Evolutionary conservation across 164 flowering plant genomes (phyloP).

Genomic region (Chimonanthus salicifolius): DNA sequence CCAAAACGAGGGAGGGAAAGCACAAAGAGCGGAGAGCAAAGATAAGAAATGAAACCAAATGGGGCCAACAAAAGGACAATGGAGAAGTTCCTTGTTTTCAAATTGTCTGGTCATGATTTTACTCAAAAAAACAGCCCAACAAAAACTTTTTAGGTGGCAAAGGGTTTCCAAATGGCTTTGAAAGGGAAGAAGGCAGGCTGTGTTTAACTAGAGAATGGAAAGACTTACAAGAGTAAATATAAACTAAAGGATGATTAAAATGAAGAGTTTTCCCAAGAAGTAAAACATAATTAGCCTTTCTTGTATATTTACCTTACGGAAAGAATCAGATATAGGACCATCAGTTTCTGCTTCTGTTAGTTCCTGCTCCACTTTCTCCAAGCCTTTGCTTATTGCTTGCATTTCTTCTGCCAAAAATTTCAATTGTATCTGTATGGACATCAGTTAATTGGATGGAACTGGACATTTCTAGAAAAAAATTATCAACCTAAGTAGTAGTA

Average conservation of each 20-base stretch:
- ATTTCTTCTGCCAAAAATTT: slow-evolving; percentile 95
- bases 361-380: slow-evolving; percentile 94
- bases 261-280: background rate
- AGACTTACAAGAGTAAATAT: too few relatives aligned
- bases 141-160: too few relatives aligned
- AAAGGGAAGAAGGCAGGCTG: too few relatives aligned
- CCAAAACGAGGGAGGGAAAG: too few relatives aligned
- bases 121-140: too few relatives aligned
- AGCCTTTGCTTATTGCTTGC: slow-evolving; percentile 95
- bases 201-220: too few relatives aligned
- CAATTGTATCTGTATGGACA: slow-evolving; percentile 68
- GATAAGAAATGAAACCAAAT: too few relatives aligned
- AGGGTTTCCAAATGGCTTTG: too few relatives aligned
- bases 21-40: too few relatives aligned
- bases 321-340: slow-evolving; percentile 71
- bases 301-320: slow-evolving; percentile 50
- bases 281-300: background rate
- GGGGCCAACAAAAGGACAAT: too few relatives aligned
- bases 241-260: background rate
- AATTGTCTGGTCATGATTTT: too few relatives aligned
- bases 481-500: background rate
- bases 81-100: too few relatives aligned
- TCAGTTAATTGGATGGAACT: background rate
- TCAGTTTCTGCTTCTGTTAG: slow-evolving; percentile 78
- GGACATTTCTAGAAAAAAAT: background rate